Base-by-base conservation (phyloP, 495 filamentous ascomycete species). In the Tuber melanosporum region DNA sequence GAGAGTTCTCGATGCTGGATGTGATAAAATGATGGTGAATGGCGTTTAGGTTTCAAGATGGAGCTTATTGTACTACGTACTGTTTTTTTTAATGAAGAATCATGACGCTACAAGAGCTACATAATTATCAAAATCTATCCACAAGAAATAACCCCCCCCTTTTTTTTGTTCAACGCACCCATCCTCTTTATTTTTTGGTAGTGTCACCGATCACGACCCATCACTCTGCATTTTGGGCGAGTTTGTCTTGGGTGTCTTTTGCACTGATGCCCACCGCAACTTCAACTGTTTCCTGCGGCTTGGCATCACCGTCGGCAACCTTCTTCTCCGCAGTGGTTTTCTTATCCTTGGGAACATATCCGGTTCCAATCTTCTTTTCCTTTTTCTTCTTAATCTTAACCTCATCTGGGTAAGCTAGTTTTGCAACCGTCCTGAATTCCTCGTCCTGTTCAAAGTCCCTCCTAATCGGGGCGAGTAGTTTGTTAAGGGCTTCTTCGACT, bases 371-470 rank as follows among this genome's bases (percentile, higher is more conserved):
- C 74, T 83, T 83, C 86, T 92, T 91, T 79, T 95, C 89, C 88
- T 96, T 94, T 81, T 88, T 87, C 83, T 91, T 89, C 86, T 94
- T 94, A 84, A 91, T 88, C 85, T 92, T 90, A 74, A 88, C 85
- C 76, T 87, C 85, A 36, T 86, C 85, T 44, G 94, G 94, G 87
- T 97, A 97, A 42, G 95, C 95, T 84, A 93, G 90, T 26, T 86
- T 78, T n/a, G 89, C 88, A 47, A 94, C 90, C 73, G 91, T 91
- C 85, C 95, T 91, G 93, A 93, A 97, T 81, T 94, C 94, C 22
- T 86, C 80, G 0, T 89, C 91, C 4, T 87, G 88, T 75, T 92
- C 85, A 85, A 88, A 98, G 26, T 89, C 91, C 7, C 83, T 87
- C 75, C 91, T 90, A 73, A 98, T 94, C 2, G 95, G 92, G 7